Evolutionary conservation across 1,284 basidiomycete genomes (phyloP), one percentile per base, ranked within the genome.

Genomic region (Trametes hirsuta): DNA sequence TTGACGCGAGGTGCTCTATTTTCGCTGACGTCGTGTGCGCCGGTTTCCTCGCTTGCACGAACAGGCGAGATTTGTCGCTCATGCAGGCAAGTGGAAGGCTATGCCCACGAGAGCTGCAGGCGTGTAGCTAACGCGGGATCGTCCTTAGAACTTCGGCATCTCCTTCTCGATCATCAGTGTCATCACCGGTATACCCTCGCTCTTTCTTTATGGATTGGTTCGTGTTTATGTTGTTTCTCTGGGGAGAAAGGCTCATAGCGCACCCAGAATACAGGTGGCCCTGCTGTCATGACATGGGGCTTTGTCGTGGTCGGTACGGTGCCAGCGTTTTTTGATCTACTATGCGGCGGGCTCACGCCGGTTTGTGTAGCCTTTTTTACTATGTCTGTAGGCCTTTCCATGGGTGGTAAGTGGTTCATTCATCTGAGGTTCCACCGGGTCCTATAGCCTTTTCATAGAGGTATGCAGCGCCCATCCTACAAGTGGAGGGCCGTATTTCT

Each of bases 141-240:
- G 46, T 51, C 1, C 18, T 56, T 56, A 89, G 86, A 90, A 88
- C 71, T 91, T 91, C 66, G 89, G 89, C 22, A 83, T 89, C 18
- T 88, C 87, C 1, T 91, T 91, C 74, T 87, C 85, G 12, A 88
- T 91, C 72, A 90, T 91, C 58, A 87, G 84, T 46, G 80, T 89
- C 45, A 87, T 88, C 52, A 90, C 86, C 18, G 87, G 87, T 3
- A 79, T 88, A 25, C 81, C 87, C 0, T 87, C 87, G 0, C 76
- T 89, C 21, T 90, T 90, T 66, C 68, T 83, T 30, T 89, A 84
- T 74, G 87, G 87, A 24, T 66, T 89, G 71, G 87, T 88, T 67
- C 67, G 85, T 76, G 34, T 41, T 11, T 39, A 11, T 51, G 25
- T 3, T 3, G 2, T 4, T 34, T 35, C 39, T 24, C 37, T 39